Base-by-base conservation (phyloP, 2,329 filamentous ascomycete genomes). In the Neocatenulostroma microsporum region DNA sequence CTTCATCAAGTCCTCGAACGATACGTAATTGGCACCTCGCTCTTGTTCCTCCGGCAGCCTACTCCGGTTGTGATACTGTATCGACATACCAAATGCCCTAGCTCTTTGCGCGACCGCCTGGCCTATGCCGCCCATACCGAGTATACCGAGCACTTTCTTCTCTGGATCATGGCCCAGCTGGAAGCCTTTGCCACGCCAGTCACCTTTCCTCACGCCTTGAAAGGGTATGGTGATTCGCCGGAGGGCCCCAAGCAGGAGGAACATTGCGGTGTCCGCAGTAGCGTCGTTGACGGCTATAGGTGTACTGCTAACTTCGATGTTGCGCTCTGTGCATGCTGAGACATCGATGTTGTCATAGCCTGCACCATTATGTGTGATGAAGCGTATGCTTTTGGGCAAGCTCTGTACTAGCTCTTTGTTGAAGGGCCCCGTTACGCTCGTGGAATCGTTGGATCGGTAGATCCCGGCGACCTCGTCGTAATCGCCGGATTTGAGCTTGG, bases 101-200 rank as follows among this genome's bases (percentile, higher is more conserved):
- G 70, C 72, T 27, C 70, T 64, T 15, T 56, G 54, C 17, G 64
- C 64, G 8, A 69, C 63, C 5, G 69, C 68, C 11, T 65, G 60
- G 3, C 74, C 74, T 30, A 78, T 78, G 8, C 73, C 72, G 18
- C 74, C 74, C 71, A 77, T 75, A 9, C 74, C 74, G 2, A 78
- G 56, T 39, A 78, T 73, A 4, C 73, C 74, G 50, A 74, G 63
- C 1, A 58, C 58, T 50, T 73, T 72, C 40, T 68, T 66, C 47
- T 67, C 66, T 2, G 70, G 70, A 37, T 74, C 70, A 47, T 70
- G 69, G 11, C 70, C 71, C 23, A 74, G 64, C 1, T 55, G 56
- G 28, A 68, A 62, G 24, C 57, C 49, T 14, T 61, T 57, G 26
- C 68, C 68, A 25, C 66, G 59, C 62, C 64, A 68, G 36, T 64